phyloP scores from a whole-genome alignment of 371 early-diverging fungal genomes.

The Syncephalastrum monosporum region DNA sequence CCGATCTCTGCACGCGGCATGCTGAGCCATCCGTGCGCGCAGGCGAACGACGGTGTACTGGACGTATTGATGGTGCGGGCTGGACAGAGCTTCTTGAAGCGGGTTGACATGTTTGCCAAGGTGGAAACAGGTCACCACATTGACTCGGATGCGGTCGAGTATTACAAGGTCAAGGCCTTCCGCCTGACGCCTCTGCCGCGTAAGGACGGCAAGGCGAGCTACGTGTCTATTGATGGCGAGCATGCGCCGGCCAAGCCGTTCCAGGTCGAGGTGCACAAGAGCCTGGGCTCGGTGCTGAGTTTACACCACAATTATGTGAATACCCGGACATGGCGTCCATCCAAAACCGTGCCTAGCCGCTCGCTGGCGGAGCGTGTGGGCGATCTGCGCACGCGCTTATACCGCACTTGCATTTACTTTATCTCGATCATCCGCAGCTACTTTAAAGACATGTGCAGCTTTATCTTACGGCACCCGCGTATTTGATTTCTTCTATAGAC shows the following conservation, averaged over 20 bases:
- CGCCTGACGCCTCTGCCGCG: slow-evolving; percentile 46
- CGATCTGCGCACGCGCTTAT: slow-evolving; percentile 5
- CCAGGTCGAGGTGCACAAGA: slow-evolving; percentile 62
- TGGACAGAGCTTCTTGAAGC: slow-evolving; percentile 23
- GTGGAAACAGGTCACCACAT: slow-evolving; percentile 60
- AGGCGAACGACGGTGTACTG: slow-evolving; percentile 57
- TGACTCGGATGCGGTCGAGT: slow-evolving; percentile 55
- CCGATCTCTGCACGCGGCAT: slow-evolving; percentile 56
- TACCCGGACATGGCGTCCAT: slow-evolving; percentile 13
- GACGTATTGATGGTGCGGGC: slow-evolving; percentile 54
- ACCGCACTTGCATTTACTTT: slow-evolving; percentile 8
- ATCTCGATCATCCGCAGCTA: slow-evolving; percentile 11
- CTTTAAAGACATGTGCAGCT: slow-evolving; percentile 3
- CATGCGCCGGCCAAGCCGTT: slow-evolving; percentile 56
- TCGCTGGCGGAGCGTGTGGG: background rate
- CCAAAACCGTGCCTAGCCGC: slow-evolving; percentile 3
- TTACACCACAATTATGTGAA: slow-evolving; percentile 32
- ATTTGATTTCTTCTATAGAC: too few relatives aligned
- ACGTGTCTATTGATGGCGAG: slow-evolving; percentile 65
- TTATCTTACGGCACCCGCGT: slow-evolving; percentile 5
- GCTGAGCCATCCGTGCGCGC: slow-evolving; percentile 55
- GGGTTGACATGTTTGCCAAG: slow-evolving; percentile 42
- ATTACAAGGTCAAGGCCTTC: slow-evolving; percentile 63
- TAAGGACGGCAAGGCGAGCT: slow-evolving; percentile 36
- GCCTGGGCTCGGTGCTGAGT: slow-evolving; percentile 47